Percentiles rank a stretch among this genome's conserved stretches.
phyloP scores from a whole-genome alignment of 2,329 filamentous ascomycete genomes.

The Leptographium procerum region DNA sequence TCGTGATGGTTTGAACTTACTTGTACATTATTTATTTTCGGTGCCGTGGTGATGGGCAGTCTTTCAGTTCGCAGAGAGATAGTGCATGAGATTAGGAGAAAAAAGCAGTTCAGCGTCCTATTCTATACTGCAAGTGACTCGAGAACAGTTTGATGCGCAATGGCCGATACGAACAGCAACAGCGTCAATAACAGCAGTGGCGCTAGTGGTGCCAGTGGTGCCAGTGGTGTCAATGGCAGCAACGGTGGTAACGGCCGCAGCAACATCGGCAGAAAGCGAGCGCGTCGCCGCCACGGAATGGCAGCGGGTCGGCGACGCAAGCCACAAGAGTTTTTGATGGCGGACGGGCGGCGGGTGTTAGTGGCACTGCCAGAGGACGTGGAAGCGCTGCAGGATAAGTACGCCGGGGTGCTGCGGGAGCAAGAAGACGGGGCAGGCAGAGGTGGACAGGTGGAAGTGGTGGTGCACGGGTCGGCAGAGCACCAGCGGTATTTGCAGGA shows the following conservation, averaged over 20 bases:
- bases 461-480: constrained; percentile 43
- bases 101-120: neutral
- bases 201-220: too few relatives aligned
- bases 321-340: constrained; percentile 41
- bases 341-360: constrained; percentile 43
- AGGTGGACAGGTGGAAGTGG: constrained; percentile 36
- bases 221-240: too few relatives aligned
- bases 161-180: neutral
- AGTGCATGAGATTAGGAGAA: neutral
- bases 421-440: constrained; percentile 11
- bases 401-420: constrained; percentile 21
- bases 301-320: constrained; percentile 20
- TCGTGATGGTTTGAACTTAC: too few relatives aligned
- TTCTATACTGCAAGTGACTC: too few relatives aligned
- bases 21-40: too few relatives aligned
- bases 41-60: neutral
- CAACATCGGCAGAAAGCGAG: neutral
- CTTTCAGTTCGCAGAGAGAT: neutral
- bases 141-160: too few relatives aligned
- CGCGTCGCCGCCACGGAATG: neutral
- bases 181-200: neutral
- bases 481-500: constrained; percentile 34
- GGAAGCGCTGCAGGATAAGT: constrained; percentile 31
- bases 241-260: too few relatives aligned
- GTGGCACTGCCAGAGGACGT: constrained; percentile 46